Conservation (phyloP, 2,329 filamentous ascomycete genomes). For the Alternaria sp. region DNA sequence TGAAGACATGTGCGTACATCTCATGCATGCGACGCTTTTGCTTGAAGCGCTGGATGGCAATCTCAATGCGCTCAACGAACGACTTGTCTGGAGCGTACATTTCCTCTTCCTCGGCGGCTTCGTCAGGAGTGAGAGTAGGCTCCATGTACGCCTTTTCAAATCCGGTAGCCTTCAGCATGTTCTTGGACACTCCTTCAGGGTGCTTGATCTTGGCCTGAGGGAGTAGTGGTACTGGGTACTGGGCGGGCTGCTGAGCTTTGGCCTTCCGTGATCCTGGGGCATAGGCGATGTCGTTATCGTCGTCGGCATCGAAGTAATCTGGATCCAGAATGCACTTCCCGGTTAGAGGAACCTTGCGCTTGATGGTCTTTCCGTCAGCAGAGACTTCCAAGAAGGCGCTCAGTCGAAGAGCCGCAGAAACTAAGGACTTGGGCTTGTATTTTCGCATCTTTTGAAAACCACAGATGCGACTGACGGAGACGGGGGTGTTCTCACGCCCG, state of each 20-base stretch:
- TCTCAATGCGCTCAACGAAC: conserved; percentile 75
- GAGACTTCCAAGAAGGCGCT: conserved; percentile 52
- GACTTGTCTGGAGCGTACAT: conserved; percentile 67
- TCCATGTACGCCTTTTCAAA: conserved; percentile 78
- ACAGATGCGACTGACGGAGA: conserved; percentile 52
- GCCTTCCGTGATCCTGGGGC: conserved; percentile 26
- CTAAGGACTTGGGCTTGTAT: conserved; percentile 49
- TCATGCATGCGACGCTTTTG: conserved; percentile 75
- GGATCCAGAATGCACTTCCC: conserved; percentile 39
- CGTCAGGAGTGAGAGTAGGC: conserved; percentile 73
- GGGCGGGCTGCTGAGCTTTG: conserved; percentile 23
- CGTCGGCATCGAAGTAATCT: conserved; percentile 28
- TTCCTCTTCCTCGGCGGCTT: conserved; percentile 69
- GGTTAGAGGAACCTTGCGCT: conserved; percentile 50
- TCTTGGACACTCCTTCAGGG: conserved; percentile 49
- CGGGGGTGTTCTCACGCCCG: conserved; percentile 50
- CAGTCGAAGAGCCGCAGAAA: conserved; percentile 51
- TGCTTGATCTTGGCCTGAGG: conserved; percentile 39
- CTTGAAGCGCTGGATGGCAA: conserved; percentile 82
- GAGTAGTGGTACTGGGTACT: conserved; percentile 30
- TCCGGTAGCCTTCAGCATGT: conserved; percentile 53
- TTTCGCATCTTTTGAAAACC: conserved; percentile 56
- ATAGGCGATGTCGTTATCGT: conserved; percentile 39
- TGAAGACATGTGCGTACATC: conserved; percentile 70
- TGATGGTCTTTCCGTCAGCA: conserved; percentile 51